phyloP scores from a whole-genome alignment of 2,329 filamentous ascomycete genomes.

The Drechmeria coniospora region DNA sequence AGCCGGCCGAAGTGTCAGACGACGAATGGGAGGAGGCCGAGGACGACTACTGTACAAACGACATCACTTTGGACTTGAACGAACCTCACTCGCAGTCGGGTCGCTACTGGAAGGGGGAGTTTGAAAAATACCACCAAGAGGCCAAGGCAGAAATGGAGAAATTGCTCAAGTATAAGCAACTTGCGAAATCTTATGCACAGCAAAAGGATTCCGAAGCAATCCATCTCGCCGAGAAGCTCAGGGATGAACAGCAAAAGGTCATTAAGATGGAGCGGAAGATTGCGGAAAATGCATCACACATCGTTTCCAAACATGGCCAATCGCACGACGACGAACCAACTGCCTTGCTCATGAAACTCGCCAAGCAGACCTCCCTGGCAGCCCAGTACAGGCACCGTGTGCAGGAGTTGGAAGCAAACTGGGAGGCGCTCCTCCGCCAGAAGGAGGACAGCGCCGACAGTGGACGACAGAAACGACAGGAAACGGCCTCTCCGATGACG shows the following conservation, averaged over 20 bases:
- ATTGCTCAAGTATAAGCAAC: conserved; percentile 63
- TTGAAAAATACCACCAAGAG: conserved; percentile 56
- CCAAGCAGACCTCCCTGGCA: conserved; percentile 40
- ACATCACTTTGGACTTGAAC: conserved; percentile 55
- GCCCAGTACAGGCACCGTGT: conserved; percentile 43
- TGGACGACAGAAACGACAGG: conserved; percentile 19
- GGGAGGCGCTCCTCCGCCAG: conserved; percentile 24
- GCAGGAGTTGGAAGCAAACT: conserved; percentile 38
- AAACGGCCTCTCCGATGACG: conserved; percentile 30
- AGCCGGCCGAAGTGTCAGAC: conserved; percentile 14
- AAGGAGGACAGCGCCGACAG: conserved; percentile 16
- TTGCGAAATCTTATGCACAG: conserved; percentile 64
- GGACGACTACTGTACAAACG: conserved; percentile 32
- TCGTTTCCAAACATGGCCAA: conserved; percentile 20
- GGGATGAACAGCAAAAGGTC: conserved; percentile 52
- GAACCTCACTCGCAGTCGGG: conserved; percentile 63
- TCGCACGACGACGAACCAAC: conserved; percentile 27
- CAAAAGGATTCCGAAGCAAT: conserved; percentile 61
- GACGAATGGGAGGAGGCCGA: conserved; percentile 40
- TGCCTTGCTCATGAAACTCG: conserved; percentile 35
- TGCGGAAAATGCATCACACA: conserved; percentile 42
- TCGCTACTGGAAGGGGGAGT: conserved; percentile 67
- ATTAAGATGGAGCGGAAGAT: conserved; percentile 47
- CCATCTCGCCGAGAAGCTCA: conserved; percentile 48
- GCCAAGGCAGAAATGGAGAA: conserved; percentile 62